Base-by-base conservation (phyloP, 2,329 filamentous ascomycete genomes). In the Stemphylium vesicarium region DNA sequence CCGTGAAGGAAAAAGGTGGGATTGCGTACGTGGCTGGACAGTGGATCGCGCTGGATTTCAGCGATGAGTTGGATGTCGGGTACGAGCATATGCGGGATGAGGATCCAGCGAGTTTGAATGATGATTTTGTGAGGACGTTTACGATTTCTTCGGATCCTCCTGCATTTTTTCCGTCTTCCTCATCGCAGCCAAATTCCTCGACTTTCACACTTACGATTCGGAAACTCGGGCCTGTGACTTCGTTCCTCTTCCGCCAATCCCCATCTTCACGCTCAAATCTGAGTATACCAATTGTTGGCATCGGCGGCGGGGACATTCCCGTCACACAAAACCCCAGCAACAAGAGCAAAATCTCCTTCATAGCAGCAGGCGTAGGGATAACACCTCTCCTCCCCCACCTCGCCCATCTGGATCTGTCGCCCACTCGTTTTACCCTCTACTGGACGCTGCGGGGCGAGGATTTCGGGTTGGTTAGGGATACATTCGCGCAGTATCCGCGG, bases 51-150 rank as follows among this genome's bases (percentile, higher is more conserved):
- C 75, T 96, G 2, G 87, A 90, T 56, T 92, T 96, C 66, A 79
- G 82, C 11, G 72, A 80, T 0, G 87, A 93, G 64, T 78, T 96
- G 1, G 85, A 89, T 59, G 73, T 81, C 10, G 92, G 92, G 0
- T 96, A 92, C 73, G 85, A 82, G 43, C 92, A 96, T 71, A 96
- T 96, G 92, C 81, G 86, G 2, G 88, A 96, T 59, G 85, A 89
- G 53, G 91, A 96, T 62, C 92, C 92, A 4, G 82, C 82, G 60
- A 90, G 86, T 63, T 73, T 96, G 13, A 96, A 96, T 65, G 92
- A 96, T 69, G 91, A 96, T 70, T 93, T 86, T 58, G 80, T 95
- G 4, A 81, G 92, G 24, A 96, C 91, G 0, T 96, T 96, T 68
- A 96, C 92, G 2, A 82, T 96, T 0, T 90, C 88, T 1, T 90